Conservation (phyloP, 139 green algal genomes). For the Ulvella scutata region DNA sequence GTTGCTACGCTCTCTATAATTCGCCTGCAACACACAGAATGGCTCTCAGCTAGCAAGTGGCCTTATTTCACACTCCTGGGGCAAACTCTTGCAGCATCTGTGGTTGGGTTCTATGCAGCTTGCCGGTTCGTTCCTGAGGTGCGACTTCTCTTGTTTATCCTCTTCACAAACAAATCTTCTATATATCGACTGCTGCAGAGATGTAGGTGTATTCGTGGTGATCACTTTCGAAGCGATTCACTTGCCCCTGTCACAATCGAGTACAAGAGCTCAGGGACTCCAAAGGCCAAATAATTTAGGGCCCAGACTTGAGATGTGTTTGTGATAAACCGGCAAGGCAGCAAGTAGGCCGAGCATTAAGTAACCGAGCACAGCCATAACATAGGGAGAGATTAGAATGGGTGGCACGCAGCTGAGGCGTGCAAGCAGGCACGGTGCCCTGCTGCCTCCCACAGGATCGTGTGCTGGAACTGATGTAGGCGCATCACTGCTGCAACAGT, state of each 20-base stretch:
- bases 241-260: background rate
- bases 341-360: no score
- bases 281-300: background rate
- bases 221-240: background rate
- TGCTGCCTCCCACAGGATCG: no score
- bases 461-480: no score
- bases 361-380: no score
- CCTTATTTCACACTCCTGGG: conserved; percentile 69
- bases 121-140: conserved; percentile 41
- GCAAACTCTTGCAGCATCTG: conserved; percentile 54
- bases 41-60: conserved; percentile 49
- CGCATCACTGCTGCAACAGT: no score
- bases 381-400: no score
- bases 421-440: no score
- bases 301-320: no score
- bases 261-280: background rate
- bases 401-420: no score
- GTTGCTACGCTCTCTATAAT: conserved; percentile 13
- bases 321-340: no score
- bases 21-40: conserved; percentile 19
- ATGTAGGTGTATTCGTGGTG: background rate
- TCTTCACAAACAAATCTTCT: background rate
- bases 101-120: conserved; percentile 54
- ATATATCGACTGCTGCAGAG: background rate
- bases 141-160: background rate